Evolutionary conservation across 768 basidiomycete genomes (phyloP), one percentile per base, ranked within the genome.

Genomic region (Lentinula raphanica): DNA sequence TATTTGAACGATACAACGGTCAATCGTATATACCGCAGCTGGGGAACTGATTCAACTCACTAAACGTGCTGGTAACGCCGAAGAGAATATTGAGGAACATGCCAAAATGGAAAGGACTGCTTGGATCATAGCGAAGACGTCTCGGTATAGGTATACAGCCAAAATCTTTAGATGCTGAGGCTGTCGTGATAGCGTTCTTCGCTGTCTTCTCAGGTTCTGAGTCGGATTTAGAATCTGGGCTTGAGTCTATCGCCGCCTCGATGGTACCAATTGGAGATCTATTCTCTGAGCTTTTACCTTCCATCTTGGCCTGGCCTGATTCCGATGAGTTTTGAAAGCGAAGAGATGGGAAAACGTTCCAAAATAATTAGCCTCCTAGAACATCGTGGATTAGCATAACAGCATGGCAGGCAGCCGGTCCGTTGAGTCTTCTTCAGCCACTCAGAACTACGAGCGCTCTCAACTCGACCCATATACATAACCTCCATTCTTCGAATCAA

Each of bases 61-160:
- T 76, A 64, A 84, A 81, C 32, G 85, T 88, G 61, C 83, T 80
- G 21, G 79, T 82, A 59, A 84, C 74, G 17, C 85, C 88, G 65
- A 90, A 89, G 0, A 80, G 73, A 8, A 76, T 64, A 59, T 87
- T 88, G 28, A 85, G 66, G 42, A 78, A 28, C 12, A 81, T 50
- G 3, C 81, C 80, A 62, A 86, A 85, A 57, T 79, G 71, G 35
- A 79, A 78, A 1, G 82, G 42, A 17, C 70, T 76, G 5, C 74
- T 60, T 7, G 81, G 75, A 64, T 84, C 69, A 59, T 84, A 83
- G 51, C 77, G 81, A 4, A 86, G 70, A 35, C 73, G 68, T 60
- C 68, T 72, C 0, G 88, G 88, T 29, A 90, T 86, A 0, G 86
- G 86, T 6, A 90, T 60, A 60, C 88, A 72, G 12, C 81, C 79